Base-by-base conservation (phyloP, 306 rosid genomes). In the Ammopiptanthus mongolicus region DNA sequence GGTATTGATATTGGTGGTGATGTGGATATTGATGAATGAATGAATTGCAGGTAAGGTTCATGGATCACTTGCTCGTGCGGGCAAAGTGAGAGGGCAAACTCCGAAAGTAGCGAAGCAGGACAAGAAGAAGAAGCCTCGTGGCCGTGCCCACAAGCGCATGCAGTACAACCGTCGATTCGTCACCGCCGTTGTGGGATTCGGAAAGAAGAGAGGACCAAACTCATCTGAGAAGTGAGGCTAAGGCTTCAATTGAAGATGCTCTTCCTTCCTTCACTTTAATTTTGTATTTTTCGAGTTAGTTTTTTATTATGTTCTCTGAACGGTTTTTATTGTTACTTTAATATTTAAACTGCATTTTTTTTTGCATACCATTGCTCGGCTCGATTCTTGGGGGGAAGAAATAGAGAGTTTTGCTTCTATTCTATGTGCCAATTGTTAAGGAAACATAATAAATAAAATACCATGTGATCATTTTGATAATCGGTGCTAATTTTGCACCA, bases 141-240 rank as follows among this genome's bases (percentile, higher is more conserved):
- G 81, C 41, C 84, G 84, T n/a, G 81, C 84, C 15, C 77, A 81
- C 78, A 81, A 81, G 78, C 80, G 84, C 34, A 81, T 81, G 84
- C 84, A 75, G 19, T 81, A 81, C 81, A 81, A 81, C 21, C 84
- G 84, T 62, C 73, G 84, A 21, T 81, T 81, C 78, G 78, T 81
- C 81, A 81, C 81, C 47, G 84, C 84, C 69, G 84, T 81, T 0
- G 84, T 81, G 0, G 84, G 84, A 53, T 81, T 81, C 33, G 80
- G 84, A 44, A 81, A 81, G 84, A 81, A 81, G 84, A 75, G 84
- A 3, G 84, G 84, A 22, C 84, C 84, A 4, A 81, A 81, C 63
- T 81, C 84, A 5, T 81, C 84, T 13, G 84, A 81, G 56, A 81
- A 81, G 81, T 81, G 71, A 75, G 56, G 13, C 15, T 3, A 33